Evolutionary conservation across 202 grass and related monocot genomes (phyloP).

Genomic region (Eragrostis tef): DNA sequence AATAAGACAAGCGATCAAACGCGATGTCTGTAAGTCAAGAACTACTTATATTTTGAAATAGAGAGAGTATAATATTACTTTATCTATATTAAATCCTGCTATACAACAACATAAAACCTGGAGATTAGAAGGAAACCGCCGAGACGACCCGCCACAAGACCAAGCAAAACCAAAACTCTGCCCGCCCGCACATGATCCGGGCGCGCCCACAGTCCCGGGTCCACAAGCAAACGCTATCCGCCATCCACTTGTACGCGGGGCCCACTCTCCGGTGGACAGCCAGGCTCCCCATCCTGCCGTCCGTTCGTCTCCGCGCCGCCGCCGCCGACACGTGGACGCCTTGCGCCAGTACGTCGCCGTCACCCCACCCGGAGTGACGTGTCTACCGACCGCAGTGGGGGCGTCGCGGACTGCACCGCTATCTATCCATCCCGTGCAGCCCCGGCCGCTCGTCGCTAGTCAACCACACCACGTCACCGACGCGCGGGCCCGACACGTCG

Average conservation of each 20-base stretch:
- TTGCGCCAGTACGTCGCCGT: slow-evolving; percentile 36
- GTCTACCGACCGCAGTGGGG: slow-evolving; percentile 8
- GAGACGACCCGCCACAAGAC: too few relatives aligned
- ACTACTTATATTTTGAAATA: too few relatives aligned
- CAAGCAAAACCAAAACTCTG: too few relatives aligned
- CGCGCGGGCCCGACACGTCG: rapidly evolving
- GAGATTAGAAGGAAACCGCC: background rate
- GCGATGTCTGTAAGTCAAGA: too few relatives aligned
- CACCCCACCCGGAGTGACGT: slow-evolving; percentile 20
- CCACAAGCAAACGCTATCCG: slow-evolving; percentile 24
- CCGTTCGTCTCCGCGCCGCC: background rate
- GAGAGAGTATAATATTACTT: background rate
- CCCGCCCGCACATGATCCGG: background rate
- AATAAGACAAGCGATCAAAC: too few relatives aligned
- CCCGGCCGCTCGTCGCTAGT: background rate
- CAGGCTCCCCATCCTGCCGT: slow-evolving; percentile 30
- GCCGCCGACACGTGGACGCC: slow-evolving; percentile 32
- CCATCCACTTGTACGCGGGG: slow-evolving; percentile 40
- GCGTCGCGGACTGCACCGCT: background rate
- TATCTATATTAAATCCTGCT: background rate
- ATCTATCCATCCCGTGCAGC: background rate
- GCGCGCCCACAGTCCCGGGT: background rate
- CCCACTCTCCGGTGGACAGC: background rate
- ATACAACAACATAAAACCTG: background rate
- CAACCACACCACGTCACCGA: slow-evolving; percentile 2